phyloP scores from a whole-genome alignment of 2,329 filamentous ascomycete species.

The Fusarium ramigenum region DNA sequence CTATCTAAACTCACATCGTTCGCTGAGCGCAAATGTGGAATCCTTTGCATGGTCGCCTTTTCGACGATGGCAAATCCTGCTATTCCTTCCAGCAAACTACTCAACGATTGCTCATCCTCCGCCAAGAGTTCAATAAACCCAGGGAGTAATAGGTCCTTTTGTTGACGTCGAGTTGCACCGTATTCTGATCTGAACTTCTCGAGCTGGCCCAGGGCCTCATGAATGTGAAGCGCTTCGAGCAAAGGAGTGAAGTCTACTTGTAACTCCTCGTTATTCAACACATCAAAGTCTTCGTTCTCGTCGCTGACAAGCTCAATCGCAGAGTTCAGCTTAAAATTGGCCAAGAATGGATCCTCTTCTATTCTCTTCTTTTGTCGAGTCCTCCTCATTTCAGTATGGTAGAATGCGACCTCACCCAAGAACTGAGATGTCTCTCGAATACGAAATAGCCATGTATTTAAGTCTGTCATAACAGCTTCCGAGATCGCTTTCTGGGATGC shows the following conservation, averaged over 20 bases:
- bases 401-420: constrained; percentile 94
- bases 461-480: constrained; percentile 94
- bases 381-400: constrained; percentile 89
- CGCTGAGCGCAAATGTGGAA: constrained; percentile 81
- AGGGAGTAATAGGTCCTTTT: constrained; percentile 91
- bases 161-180: constrained; percentile 85
- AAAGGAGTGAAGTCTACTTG: constrained; percentile 94
- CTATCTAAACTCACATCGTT: constrained; percentile 74
- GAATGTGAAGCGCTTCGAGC: constrained; percentile 95
- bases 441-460: constrained; percentile 96
- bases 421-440: constrained; percentile 97
- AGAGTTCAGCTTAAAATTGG: constrained; percentile 91
- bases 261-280: constrained; percentile 93
- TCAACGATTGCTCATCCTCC: constrained; percentile 87
- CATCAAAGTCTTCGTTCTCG: constrained; percentile 94
- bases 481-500: constrained; percentile 92
- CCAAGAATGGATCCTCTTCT: constrained; percentile 77
- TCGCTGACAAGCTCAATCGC: constrained; percentile 95
- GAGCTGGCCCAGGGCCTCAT: constrained; percentile 90
- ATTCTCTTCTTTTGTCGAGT: constrained; percentile 84
- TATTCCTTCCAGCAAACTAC: constrained; percentile 90
- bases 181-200: constrained; percentile 94
- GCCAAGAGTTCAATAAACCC: constrained; percentile 78
- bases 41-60: constrained; percentile 88
- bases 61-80: constrained; percentile 97